phyloP scores from a whole-genome alignment of 2,329 filamentous ascomycete genomes.

The Colletotrichum tropicicola region DNA sequence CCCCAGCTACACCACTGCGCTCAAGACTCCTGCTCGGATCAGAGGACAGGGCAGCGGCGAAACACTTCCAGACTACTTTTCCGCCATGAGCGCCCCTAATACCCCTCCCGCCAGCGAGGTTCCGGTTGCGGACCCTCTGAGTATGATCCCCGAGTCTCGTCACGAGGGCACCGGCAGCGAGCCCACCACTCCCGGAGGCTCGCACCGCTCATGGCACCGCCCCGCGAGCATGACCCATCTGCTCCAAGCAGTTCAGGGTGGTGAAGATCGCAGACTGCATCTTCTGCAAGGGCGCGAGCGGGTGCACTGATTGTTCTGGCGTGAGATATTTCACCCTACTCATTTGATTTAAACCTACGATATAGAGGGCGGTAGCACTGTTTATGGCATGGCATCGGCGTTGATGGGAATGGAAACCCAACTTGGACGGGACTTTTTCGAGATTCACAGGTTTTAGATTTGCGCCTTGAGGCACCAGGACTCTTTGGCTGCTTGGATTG shows the following conservation, averaged over 20 bases:
- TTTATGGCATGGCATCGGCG: conserved; percentile 18
- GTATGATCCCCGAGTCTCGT: conserved; percentile 38
- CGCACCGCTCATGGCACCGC: conserved; percentile 25
- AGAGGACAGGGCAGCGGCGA: conserved; percentile 57
- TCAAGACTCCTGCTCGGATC: conserved; percentile 69
- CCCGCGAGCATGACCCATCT: conserved; percentile 29
- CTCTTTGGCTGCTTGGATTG: conserved; percentile 13
- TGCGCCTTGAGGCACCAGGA: conserved; percentile 25
- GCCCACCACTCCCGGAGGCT: conserved; percentile 21
- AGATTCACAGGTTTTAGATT: conserved; percentile 9
- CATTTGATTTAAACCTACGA: conserved; percentile 1
- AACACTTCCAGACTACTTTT: conserved; percentile 72
- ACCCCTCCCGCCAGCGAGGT: conserved; percentile 52
- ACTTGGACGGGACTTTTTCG: not conserved
- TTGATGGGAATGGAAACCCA: not conserved
- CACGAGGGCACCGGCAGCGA: conserved; percentile 18
- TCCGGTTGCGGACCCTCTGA: conserved; percentile 34
- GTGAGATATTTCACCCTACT: not conserved
- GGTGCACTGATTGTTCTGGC: conserved; percentile 33
- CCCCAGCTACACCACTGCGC: conserved; percentile 80
- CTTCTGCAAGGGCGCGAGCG: conserved; percentile 46
- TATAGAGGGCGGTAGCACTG: not conserved
- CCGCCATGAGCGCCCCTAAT: conserved; percentile 63
- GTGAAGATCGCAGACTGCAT: conserved; percentile 40
- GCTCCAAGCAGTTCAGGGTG: conserved; percentile 20